Evolutionary conservation across 768 basidiomycete species (phyloP).

Genomic region (Tulasnella sp.): DNA sequence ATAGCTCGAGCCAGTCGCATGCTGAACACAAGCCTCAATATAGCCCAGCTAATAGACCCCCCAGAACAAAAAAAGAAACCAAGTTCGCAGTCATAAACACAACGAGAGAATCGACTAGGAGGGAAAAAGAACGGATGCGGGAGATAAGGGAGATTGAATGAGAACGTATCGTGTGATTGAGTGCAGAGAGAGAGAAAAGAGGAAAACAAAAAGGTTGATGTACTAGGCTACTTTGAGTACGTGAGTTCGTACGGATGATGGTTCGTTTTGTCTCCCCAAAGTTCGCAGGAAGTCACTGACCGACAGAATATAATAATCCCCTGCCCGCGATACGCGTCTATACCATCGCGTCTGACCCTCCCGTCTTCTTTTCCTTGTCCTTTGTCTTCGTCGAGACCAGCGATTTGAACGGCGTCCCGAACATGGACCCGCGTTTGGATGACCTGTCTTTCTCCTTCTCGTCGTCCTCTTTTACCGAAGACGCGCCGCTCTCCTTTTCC

Average conservation of each 20-base stretch:
- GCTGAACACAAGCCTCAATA: neutral
- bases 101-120: neutral
- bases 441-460: neutral
- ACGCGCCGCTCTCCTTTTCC: constrained; percentile 1
- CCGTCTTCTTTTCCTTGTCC: constrained; percentile 9
- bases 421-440: neutral
- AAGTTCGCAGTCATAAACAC: neutral
- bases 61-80: neutral
- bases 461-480: neutral
- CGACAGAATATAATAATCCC: neutral
- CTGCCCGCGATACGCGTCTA: neutral
- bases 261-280: neutral
- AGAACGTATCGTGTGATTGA: neutral
- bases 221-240: too few species aligned
- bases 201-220: neutral
- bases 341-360: neutral
- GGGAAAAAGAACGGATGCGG: neutral
- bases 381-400: neutral
- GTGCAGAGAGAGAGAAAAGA: neutral
- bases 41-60: neutral
- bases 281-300: neutral
- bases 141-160: too few species aligned
- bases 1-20: neutral
- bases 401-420: neutral
- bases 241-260: neutral